phyloP scores from a whole-genome alignment of 2,329 filamentous ascomycete genomes.

The Beauveria pseudobassiana region DNA sequence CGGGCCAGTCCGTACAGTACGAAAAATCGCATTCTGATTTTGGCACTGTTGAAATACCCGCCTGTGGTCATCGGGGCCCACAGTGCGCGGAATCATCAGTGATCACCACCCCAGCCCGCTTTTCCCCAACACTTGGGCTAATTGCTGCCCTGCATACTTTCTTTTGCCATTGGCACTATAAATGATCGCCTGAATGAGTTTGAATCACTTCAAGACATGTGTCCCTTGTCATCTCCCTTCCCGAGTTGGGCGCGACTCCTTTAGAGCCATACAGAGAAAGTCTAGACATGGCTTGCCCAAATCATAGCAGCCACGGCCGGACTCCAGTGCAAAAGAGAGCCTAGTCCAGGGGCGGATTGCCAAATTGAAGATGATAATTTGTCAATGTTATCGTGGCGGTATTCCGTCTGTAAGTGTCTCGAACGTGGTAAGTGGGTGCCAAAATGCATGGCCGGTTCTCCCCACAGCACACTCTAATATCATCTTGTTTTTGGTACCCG shows the following conservation, averaged over 20 bases:
- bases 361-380: too few relatives aligned
- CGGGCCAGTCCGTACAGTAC: constrained; percentile 7
- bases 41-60: too few relatives aligned
- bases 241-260: neutral
- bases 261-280: neutral
- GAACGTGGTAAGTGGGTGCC: too few relatives aligned
- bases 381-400: too few relatives aligned
- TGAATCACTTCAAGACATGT: neutral
- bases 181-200: neutral
- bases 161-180: constrained; percentile 1
- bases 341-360: too few relatives aligned
- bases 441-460: too few relatives aligned
- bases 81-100: constrained; percentile 5
- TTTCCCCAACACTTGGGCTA: neutral
- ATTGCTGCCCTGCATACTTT: constrained; percentile 7
- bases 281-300: neutral
- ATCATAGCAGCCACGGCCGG: neutral
- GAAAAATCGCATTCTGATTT: neutral
- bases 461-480: too few relatives aligned
- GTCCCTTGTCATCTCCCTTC: constrained; percentile 5
- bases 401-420: too few relatives aligned
- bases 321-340: too few relatives aligned
- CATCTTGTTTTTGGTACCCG: too few relatives aligned
- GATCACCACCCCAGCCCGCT: neutral
- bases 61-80: too few relatives aligned